Conservation (phyloP, 208 protist genomes). For the Acanthamoeba lenticulata region DNA sequence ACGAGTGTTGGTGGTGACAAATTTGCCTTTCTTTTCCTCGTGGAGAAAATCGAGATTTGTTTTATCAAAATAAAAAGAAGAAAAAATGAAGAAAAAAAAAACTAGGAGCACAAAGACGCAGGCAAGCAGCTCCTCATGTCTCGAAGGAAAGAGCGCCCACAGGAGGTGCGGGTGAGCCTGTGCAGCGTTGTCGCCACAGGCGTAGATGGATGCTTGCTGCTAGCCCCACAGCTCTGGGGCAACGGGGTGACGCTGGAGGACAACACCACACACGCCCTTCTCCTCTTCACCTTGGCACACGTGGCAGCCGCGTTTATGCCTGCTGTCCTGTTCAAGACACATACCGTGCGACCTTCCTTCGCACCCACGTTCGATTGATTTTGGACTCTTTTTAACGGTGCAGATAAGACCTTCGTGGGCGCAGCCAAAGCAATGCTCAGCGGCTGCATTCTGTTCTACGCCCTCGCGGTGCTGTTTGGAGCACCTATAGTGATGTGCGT, state of each 20-base stretch:
- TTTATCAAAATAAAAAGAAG: too few species aligned
- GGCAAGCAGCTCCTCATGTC: too few species aligned
- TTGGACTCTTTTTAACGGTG: neutral
- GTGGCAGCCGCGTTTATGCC: neutral
- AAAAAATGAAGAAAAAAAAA: neutral
- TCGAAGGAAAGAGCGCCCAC: too few species aligned
- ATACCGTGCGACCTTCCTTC: neutral
- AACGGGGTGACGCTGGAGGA: neutral
- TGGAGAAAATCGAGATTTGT: too few species aligned
- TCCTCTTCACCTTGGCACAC: neutral
- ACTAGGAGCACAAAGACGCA: neutral
- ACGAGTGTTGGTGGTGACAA: constrained; percentile 22
- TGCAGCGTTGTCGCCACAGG: too few species aligned
- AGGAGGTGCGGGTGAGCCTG: neutral
- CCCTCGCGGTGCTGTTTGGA: constrained; percentile 72
- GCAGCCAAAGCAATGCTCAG: neutral
- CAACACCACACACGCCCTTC: neutral
- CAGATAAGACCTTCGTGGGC: neutral
- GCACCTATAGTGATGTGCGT: constrained; percentile 65
- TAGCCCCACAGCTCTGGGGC: too few species aligned
- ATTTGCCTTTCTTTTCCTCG: too few species aligned
- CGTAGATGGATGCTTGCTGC: too few species aligned
- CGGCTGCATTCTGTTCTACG: constrained; percentile 68
- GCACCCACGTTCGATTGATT: neutral
- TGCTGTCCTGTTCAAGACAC: neutral